phyloP scores from a whole-genome alignment of 225 moss, liverwort and hornwort genomes.

The Physcomitrellopsis africana region DNA sequence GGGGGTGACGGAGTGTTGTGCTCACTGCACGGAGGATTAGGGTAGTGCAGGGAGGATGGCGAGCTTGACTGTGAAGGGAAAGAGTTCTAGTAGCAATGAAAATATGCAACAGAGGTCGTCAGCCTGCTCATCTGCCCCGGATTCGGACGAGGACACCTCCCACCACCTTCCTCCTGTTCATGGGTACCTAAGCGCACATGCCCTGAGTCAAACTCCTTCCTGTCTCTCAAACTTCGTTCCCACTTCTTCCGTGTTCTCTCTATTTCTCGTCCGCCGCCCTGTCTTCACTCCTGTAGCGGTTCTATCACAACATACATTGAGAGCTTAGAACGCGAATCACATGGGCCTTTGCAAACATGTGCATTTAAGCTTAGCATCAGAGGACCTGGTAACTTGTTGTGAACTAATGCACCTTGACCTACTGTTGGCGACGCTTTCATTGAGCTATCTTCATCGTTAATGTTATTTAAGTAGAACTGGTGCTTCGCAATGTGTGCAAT shows the following conservation, averaged over 20 bases:
- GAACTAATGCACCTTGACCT: too few relatives aligned
- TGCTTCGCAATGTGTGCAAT: neutral
- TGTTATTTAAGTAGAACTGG: neutral
- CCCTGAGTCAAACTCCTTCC: neutral
- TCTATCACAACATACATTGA: neutral
- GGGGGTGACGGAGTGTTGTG: neutral
- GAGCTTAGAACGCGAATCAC: neutral
- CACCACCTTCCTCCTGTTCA: conserved; percentile 77
- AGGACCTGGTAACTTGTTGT: neutral
- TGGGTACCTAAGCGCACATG: conserved; percentile 40
- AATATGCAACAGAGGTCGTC: conserved; percentile 66
- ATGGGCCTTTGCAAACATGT: neutral
- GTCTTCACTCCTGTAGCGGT: too few relatives aligned
- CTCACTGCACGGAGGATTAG: conserved; percentile 31
- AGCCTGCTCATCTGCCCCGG: conserved; percentile 73
- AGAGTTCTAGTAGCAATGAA: conserved; percentile 65
- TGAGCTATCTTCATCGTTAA: neutral
- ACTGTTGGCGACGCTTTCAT: neutral
- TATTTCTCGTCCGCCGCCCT: neutral
- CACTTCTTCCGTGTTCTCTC: neutral
- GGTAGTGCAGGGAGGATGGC: conserved; percentile 54
- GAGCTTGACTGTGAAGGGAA: conserved; percentile 51
- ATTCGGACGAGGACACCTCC: conserved; percentile 80
- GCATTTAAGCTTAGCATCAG: neutral
- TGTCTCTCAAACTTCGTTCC: neutral